Evolutionary conservation across 305 asterid species (phyloP).

Genomic region (Withania somnifera): DNA sequence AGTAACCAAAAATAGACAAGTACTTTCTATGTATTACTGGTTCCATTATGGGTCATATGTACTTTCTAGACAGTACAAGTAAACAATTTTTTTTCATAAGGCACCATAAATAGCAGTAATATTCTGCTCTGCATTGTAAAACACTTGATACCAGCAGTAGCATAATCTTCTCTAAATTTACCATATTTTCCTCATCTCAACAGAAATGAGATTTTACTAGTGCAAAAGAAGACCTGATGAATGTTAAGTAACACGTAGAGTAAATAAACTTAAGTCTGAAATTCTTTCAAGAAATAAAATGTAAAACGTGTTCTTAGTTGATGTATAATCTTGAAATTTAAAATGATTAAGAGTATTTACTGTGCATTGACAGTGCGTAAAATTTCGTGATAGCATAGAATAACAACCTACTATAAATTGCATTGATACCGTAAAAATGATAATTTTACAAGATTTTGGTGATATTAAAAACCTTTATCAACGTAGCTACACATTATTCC

Average conservation of each 20-base stretch:
- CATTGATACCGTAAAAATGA: background rate
- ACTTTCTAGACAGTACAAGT: background rate
- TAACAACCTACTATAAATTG: background rate
- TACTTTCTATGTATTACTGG: background rate
- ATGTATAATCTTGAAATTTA: background rate
- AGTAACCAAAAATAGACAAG: background rate
- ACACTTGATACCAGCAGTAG: no score
- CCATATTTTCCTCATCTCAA: background rate
- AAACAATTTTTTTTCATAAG: no score
- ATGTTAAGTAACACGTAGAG: background rate
- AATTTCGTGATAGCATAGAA: background rate
- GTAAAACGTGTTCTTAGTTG: background rate
- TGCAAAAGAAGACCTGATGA: background rate
- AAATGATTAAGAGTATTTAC: no score
- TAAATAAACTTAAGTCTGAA: background rate
- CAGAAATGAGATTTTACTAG: background rate
- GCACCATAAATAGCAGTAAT: no score
- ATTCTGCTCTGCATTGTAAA: background rate
- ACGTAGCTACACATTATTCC: constrained; percentile 8
- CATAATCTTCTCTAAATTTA: no score
- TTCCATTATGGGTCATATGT: background rate
- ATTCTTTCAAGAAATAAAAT: background rate
- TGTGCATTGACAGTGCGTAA: no score
- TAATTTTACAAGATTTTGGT: no score
- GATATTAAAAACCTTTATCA: no score